Base-by-base conservation (phyloP, 768 basidiomycete genomes). In the Pleurotus eryngii region DNA sequence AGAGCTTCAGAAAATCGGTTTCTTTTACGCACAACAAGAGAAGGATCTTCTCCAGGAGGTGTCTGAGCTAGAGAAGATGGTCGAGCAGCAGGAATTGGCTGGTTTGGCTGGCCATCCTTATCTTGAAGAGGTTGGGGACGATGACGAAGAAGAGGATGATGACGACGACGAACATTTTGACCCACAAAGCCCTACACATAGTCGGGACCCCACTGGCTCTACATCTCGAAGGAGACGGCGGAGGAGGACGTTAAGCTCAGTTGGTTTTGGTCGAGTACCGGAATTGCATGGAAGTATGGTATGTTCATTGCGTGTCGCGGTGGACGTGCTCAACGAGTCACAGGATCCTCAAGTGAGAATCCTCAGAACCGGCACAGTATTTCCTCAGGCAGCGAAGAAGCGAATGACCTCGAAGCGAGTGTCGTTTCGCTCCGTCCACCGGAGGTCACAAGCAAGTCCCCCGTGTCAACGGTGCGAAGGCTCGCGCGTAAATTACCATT, bases 21-120 rank as follows among this genome's bases (percentile, higher is more conserved):
- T 74, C 0, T 98, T 98, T 69, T 98, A 98, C 69, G 79, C 81
- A 47, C 65, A 70, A 2, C 92, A 95, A 70, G 87, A 91, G 65
- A 80, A 77, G 46, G 90, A 95, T 49, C 72, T 97, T 1, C 63
- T 81, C 4, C 79, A 80, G 1, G 87, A 89, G 30, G 70, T 89
- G 4, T 70, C 72, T 0, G 79, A 81, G 20, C 67, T 92, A 56
- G 84, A 88, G 63, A 76, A 75, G 18, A 76, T 83, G 26, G 77
- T 90, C 2, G 64, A 70, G 18, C 69, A 76, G 63, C 85, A 86
- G 64, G 90, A 92, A 57, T 82, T 82, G 49, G 69, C 74, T 0
- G 87, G 87, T 0, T 65, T 84, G 24, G 73, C 72, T 6, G 77
- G 68, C 0, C 80, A 73, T 43, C 75, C 79, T 11, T 75, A 77